These are phyloP conservation scores for Labyrinthula sp. DNA, from an alignment of 352 stramenopile genomes.

Conservation along the genomic window DNA sequence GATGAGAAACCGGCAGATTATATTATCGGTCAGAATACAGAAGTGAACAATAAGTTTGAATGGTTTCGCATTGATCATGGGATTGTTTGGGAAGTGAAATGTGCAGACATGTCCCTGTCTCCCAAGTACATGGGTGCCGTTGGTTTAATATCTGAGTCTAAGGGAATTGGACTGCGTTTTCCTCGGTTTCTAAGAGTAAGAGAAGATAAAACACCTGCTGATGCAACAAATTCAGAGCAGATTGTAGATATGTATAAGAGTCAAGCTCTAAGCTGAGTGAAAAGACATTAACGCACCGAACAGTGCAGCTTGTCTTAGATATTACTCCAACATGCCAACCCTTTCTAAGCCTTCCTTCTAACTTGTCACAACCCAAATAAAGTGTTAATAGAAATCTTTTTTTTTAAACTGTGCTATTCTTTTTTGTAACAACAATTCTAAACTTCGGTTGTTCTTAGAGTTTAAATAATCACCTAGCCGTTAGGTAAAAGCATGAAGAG, in stretches of 20 bases:
- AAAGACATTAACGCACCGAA: too few species aligned
- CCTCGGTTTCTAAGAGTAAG: constrained; percentile 88
- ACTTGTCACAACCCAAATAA: too few species aligned
- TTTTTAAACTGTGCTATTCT: too few species aligned
- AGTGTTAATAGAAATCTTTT: too few species aligned
- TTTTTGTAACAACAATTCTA: too few species aligned
- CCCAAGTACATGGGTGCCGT: constrained; percentile 87
- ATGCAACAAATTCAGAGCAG: constrained; percentile 83
- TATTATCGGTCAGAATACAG: constrained; percentile 60
- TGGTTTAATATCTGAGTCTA: constrained; percentile 44
- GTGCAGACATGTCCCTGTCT: constrained; percentile 90
- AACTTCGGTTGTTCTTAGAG: too few species aligned
- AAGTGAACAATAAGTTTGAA: too few species aligned
- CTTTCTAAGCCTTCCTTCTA: too few species aligned
- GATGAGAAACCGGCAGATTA: constrained; percentile 66
- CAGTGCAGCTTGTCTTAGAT: too few species aligned
- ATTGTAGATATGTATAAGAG: constrained; percentile 66
- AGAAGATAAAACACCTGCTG: constrained; percentile 83
- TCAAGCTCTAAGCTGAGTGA: constrained; percentile 47
- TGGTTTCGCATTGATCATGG: constrained; percentile 85
- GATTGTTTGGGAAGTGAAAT: constrained; percentile 82
- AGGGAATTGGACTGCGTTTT: constrained; percentile 91
- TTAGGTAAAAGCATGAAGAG: too few species aligned
- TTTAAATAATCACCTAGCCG: too few species aligned
- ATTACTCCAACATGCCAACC: too few species aligned